Base-by-base conservation (phyloP, 2,329 filamentous ascomycete genomes). In the Rhynchosporium secalis region DNA sequence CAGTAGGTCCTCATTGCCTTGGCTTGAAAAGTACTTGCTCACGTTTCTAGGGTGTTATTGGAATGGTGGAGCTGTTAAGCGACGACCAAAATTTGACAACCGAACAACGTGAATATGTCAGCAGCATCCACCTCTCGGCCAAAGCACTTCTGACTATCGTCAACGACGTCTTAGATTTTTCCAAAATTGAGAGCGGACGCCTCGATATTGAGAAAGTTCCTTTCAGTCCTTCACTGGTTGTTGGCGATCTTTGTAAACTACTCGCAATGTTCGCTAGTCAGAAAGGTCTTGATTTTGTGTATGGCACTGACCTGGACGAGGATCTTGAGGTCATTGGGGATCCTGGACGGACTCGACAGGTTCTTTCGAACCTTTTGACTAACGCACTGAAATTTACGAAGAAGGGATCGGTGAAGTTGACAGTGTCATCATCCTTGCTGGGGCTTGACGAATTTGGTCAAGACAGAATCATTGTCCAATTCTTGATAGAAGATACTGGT, bases 361-460 rank as follows among this genome's bases (percentile, higher is more conserved):
- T 93, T 0, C 78, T 93, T 6, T 91, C 93, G 72, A 94, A 93
- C 69, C 80, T 94, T 2, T 83, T 91, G 8, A 90, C 89, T 3
- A 93, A 93, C 70, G 89, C 90, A 0, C 86, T 94, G 73, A 94
- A 94, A 70, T 94, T 93, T 71, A 94, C 90, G 0, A 86, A 86
- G 40, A 83, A 86, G 8, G 80, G 81, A n/a, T 83, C 78, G 9
- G 82, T 87, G 3, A 83, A 83, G 54, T 79, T 85, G 41, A 48
- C 76, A 75, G 7, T 77, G 80, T 8, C 76, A 74, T 28, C 62
- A 6, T 63, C 58, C 20, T 12, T 55, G 28, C 12, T 40, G 5
- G 47, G 59, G 13, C 33, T 47, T 56, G 15, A 38, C 12, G 40
- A 38, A 0, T 52, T 2, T 4, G 83, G 82, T 47, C 56, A 65